A percentile compares a stretch with the other conserved stretches of the same genome.
phyloP scores from a whole-genome alignment of 1,284 basidiomycete genomes.

The Stereum hirsutum region DNA sequence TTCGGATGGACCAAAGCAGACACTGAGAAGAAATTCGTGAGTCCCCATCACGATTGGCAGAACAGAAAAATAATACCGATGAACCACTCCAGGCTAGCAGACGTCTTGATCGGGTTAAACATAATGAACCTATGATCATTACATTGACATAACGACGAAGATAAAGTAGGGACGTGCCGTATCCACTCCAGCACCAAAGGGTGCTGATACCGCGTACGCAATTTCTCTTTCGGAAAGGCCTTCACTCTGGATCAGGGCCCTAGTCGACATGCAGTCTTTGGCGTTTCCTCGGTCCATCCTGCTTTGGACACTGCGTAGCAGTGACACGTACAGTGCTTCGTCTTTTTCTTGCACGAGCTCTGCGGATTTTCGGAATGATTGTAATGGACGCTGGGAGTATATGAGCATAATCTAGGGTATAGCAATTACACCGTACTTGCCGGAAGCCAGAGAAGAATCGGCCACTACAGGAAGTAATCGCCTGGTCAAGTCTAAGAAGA shows the following conservation, averaged over 20 bases:
- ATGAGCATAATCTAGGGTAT: too few relatives aligned
- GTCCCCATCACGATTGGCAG: background rate
- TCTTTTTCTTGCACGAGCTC: conserved; percentile 8
- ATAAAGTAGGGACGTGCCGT: conserved; percentile 10
- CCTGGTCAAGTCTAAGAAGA: background rate
- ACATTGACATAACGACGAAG: background rate
- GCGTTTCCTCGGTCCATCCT: conserved; percentile 5
- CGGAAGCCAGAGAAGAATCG: conserved; percentile 8
- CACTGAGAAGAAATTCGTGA: background rate
- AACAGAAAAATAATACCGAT: background rate
- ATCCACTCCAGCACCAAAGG: conserved; percentile 14
- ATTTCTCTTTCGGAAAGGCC: conserved; percentile 9
- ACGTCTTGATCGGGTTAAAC: background rate
- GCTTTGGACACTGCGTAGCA: conserved; percentile 8
- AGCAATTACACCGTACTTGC: conserved; percentile 1
- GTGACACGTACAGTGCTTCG: conserved; percentile 5
- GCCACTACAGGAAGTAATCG: conserved; percentile 3
- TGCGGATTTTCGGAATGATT: conserved; percentile 12
- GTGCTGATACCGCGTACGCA: conserved; percentile 13
- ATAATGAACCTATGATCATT: background rate
- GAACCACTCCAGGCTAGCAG: background rate
- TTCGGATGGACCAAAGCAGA: background rate
- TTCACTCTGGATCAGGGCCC: conserved; percentile 5
- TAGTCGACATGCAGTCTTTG: conserved; percentile 12
- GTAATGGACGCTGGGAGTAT: conserved; percentile 8